phyloP scores from a whole-genome alignment of 768 basidiomycete genomes.

The Leccinum obscurum region DNA sequence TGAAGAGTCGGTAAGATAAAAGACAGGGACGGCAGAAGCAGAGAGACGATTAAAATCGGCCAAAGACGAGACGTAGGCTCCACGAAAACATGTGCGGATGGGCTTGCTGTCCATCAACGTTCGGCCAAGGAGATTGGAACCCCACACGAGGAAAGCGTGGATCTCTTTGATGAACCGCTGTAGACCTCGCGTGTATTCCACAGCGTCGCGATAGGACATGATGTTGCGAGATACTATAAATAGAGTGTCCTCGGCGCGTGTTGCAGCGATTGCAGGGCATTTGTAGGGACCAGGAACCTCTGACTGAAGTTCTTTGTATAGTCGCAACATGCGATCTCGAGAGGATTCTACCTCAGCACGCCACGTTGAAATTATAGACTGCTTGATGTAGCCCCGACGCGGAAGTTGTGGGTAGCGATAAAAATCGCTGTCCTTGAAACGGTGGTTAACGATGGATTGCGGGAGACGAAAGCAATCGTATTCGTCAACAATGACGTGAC shows the following conservation, averaged over 20 bases:
- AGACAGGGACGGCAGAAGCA: background rate
- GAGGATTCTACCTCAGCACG: background rate
- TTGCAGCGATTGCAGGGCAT: background rate
- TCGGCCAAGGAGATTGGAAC: background rate
- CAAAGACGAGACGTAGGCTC: background rate
- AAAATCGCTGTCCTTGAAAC: slow-evolving; percentile 3
- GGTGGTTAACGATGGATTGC: background rate
- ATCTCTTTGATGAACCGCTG: slow-evolving; percentile 1
- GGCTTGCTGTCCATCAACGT: background rate
- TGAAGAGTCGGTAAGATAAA: background rate
- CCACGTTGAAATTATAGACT: background rate
- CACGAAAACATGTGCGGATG: background rate
- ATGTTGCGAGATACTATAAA: background rate
- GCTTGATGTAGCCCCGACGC: background rate
- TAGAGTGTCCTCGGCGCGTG: background rate
- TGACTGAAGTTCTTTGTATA: background rate
- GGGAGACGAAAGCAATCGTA: background rate
- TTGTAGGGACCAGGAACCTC: background rate
- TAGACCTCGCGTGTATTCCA: background rate
- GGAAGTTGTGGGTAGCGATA: background rate
- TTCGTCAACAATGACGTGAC: background rate
- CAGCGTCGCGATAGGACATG: slow-evolving; percentile 1
- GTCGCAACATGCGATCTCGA: background rate
- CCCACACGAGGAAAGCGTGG: background rate
- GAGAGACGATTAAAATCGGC: background rate